Evolutionary conservation across 2,329 filamentous ascomycete species (phyloP).

Genomic region (Sclerotinia trifoliorum): DNA sequence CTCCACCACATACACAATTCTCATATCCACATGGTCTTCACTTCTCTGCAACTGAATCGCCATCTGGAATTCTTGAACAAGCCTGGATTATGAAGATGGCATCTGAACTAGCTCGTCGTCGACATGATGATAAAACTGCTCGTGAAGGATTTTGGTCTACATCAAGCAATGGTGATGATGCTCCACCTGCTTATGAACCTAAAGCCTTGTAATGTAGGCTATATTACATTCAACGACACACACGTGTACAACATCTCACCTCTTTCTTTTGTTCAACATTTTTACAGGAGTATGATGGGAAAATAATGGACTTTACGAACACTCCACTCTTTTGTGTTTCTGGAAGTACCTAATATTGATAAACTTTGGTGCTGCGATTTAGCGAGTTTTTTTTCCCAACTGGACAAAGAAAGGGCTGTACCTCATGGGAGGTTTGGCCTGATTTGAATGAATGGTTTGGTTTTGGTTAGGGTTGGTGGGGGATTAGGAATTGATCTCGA

Average conservation of each 20-base stretch:
- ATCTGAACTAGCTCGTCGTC: slow-evolving; percentile 81
- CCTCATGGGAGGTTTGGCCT: slow-evolving; percentile 20
- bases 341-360: slow-evolving; percentile 17
- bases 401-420: slow-evolving; percentile 9
- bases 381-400: slow-evolving; percentile 13
- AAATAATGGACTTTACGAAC: slow-evolving; percentile 19
- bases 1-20: slow-evolving; percentile 16
- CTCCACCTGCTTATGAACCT: slow-evolving; percentile 60
- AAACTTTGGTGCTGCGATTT: slow-evolving; percentile 18
- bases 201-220: slow-evolving; percentile 29
- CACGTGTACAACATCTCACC: not conserved
- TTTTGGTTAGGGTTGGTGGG: not conserved
- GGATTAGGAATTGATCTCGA: not conserved
- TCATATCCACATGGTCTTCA: slow-evolving; percentile 30
- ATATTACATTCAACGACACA: not conserved
- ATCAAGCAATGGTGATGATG: slow-evolving; percentile 46
- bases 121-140: slow-evolving; percentile 77
- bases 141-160: slow-evolving; percentile 47
- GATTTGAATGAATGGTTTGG: slow-evolving; percentile 10
- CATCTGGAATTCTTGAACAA: slow-evolving; percentile 46
- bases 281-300: slow-evolving; percentile 1
- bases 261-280: slow-evolving; percentile 9
- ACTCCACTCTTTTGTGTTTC: slow-evolving; percentile 24
- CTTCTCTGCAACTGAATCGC: slow-evolving; percentile 8
- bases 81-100: slow-evolving; percentile 94